A percentile compares a stretch with the other conserved stretches of the same genome.
Evolutionary conservation across 805 yeast species (phyloP).

Genomic region (Barnettozyma siamensis): DNA sequence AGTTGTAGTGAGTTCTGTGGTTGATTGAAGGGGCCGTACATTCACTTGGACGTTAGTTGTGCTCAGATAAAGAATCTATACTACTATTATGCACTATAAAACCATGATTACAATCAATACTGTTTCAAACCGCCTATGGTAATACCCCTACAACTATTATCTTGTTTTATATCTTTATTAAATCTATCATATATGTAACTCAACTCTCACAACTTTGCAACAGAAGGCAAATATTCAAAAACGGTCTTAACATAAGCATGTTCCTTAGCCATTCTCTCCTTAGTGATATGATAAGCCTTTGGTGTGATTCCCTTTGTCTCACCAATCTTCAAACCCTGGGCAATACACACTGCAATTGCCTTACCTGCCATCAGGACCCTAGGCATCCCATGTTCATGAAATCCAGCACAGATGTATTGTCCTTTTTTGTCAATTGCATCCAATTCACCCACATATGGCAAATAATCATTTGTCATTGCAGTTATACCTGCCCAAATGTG

Average conservation of each 20-base stretch:
- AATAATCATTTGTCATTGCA: constrained; percentile 36
- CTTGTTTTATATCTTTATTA: too few species aligned
- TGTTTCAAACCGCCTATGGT: too few species aligned
- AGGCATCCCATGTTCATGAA: constrained; percentile 50
- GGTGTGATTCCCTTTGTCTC: constrained; percentile 18
- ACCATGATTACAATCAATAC: too few species aligned
- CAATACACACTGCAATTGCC: constrained; percentile 30
- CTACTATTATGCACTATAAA: too few species aligned
- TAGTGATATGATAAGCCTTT: constrained; percentile 13
- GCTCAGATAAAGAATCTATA: too few species aligned
- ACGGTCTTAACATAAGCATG: constrained; percentile 5
- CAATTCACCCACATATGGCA: constrained; percentile 41
- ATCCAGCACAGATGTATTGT: constrained; percentile 41
- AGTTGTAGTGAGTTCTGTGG: too few species aligned
- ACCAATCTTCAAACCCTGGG: constrained; percentile 8
- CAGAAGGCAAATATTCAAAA: background rate
- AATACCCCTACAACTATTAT: too few species aligned
- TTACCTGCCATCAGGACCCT: constrained; percentile 36
- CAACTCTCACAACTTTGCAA: too few species aligned
- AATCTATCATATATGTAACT: too few species aligned
- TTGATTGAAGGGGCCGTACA: too few species aligned
- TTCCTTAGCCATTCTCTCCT: constrained; percentile 16
- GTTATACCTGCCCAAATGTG: constrained; percentile 42
- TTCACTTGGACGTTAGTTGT: too few species aligned
- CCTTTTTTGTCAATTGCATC: constrained; percentile 22